Percentiles rank a stretch among this genome's conserved stretches.
phyloP scores from a whole-genome alignment of 306 rosid genomes.

The Vicia villosa region DNA sequence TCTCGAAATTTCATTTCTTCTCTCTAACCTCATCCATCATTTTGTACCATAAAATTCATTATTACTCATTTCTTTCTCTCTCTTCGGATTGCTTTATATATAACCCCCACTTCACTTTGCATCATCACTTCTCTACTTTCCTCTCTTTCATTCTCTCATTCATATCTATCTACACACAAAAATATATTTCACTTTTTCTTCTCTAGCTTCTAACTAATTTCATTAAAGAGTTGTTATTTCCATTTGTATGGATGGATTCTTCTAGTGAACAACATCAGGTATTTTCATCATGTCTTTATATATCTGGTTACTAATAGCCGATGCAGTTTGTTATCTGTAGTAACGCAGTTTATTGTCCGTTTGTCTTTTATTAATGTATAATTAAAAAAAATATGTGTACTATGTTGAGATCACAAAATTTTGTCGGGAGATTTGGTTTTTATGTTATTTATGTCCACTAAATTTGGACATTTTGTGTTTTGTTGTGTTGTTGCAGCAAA shows the following conservation, averaged over 20 bases:
- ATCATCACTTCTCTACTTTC: constrained; percentile 29
- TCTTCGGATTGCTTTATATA: constrained; percentile 54
- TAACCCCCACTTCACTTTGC: constrained; percentile 55
- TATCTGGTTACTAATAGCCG: no score
- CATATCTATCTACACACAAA: constrained; percentile 1
- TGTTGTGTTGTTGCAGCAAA: constrained; percentile 59
- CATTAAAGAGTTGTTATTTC: not conserved
- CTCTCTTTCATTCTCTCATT: not conserved
- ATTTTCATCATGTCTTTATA: no score
- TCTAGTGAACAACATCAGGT: constrained; percentile 81
- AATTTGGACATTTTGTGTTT: constrained; percentile 4
- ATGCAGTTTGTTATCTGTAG: no score
- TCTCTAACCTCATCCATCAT: constrained; percentile 59
- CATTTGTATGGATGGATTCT: constrained; percentile 78
- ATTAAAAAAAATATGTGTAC: not conserved
- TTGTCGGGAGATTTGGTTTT: not conserved
- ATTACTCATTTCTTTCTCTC: constrained; percentile 32
- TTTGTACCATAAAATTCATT: constrained; percentile 53
- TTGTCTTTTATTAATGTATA: no score
- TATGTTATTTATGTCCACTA: not conserved
- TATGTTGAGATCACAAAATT: not conserved
- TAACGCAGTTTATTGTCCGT: no score
- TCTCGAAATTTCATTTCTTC: constrained; percentile 50
- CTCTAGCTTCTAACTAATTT: not conserved
- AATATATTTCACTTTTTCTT: constrained; percentile 16